These are phyloP conservation scores for Solanum chacoense DNA, from an alignment of 305 asterid species.

Conservation along the genomic window DNA sequence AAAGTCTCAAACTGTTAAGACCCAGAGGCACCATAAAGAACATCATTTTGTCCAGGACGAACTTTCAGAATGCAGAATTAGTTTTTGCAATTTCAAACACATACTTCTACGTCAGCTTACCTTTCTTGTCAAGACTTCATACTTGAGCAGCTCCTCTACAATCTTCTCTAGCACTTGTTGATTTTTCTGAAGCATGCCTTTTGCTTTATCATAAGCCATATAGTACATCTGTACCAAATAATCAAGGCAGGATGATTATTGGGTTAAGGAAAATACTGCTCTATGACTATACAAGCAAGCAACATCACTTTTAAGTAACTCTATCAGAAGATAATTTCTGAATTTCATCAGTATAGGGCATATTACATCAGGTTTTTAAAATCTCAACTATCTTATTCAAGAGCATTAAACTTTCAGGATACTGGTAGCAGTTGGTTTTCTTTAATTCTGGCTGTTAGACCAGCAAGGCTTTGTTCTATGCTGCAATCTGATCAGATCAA, in stretches of 20 bases:
- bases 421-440: neutral
- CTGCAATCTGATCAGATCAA: neutral
- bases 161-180: constrained; percentile 59
- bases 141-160: constrained; percentile 75
- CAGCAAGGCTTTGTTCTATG: neutral
- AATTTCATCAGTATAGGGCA: neutral
- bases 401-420: neutral
- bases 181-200: constrained; percentile 57
- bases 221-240: constrained; percentile 49
- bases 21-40: neutral
- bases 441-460: neutral
- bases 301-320: neutral
- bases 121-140: constrained; percentile 79
- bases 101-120: constrained; percentile 27
- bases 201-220: constrained; percentile 81
- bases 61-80: neutral
- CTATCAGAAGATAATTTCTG: neutral
- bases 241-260: neutral
- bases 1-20: neutral
- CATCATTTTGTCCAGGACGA: neutral
- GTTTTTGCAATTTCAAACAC: neutral
- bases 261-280: neutral
- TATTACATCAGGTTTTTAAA: neutral
- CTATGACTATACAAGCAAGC: neutral
- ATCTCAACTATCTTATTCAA: neutral